Evolutionary conservation across 192 early-diverging fungal genomes (phyloP), one percentile per base, ranked within the genome.

Genomic region (Pilobolus umbonatus): DNA sequence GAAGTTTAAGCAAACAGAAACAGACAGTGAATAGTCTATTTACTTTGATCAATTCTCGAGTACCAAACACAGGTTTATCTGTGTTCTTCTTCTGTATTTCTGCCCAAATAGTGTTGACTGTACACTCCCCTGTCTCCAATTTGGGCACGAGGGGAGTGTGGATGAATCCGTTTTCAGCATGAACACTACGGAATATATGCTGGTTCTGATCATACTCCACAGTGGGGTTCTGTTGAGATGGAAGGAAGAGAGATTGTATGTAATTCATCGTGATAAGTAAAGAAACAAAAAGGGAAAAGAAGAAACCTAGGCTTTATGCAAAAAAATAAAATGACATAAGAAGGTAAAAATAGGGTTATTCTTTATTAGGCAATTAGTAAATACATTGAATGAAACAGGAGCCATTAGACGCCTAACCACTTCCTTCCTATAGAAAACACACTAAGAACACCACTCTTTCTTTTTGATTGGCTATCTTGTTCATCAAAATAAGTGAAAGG

Each of bases 41-140:
- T 68, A 71, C 75, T 43, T 78, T 69, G 45, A 78, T 44, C 3
- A 78, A 30, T 22, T 75, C 66, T 30, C 76, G 45, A 55, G 56
- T 56, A 19, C 76, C 76, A 68, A 78, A 70, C 1, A 54, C 62
- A 1, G 52, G 65, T 60, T 72, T 74, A 60, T 67, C 66, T n/a
- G 61, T 53, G 24, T 62, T 67, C 22, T 50, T 51, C 28, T 75
- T 45, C 15, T 69, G 60, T 54, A 69, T 64, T 43, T 57, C 69
- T n/a, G 57, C 67, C 62, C 71, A 78, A 10, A 78, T 50, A 9
- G 64, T 67, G 14, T 50, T 54, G 50, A 78, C 56, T 15, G 76
- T 72, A 8, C 65, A 61, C 12, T 75, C 39, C 15, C 57, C 36
- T 19, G 60, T 30, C 32, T 39, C 39, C 4, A 69, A 64, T 42